These are phyloP conservation scores for Holtermannia corniformis DNA, from an alignment of 768 basidiomycete species.

Conservation along the genomic window DNA sequence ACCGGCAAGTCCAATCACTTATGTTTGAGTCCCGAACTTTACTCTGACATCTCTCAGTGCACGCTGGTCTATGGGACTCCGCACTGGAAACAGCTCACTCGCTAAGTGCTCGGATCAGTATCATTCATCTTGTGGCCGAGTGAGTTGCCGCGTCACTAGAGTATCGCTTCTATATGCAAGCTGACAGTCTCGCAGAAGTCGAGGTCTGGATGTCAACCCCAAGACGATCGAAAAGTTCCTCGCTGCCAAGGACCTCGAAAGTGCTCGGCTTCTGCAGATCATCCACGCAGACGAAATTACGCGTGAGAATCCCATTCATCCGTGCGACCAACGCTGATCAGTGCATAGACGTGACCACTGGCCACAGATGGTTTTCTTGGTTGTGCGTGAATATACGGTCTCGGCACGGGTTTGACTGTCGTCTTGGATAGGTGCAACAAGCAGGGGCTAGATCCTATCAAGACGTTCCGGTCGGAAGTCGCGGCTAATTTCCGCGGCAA, in stretches of 20 bases:
- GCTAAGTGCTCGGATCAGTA: constrained; percentile 62
- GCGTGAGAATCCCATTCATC: constrained; percentile 11
- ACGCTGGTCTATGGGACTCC: constrained; percentile 71
- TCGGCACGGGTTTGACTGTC: constrained; percentile 37
- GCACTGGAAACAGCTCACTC: constrained; percentile 59
- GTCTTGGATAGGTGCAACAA: constrained; percentile 11
- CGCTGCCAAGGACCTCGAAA: constrained; percentile 56
- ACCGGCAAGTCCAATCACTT: constrained; percentile 7
- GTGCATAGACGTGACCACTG: constrained; percentile 60
- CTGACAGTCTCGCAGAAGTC: too few relatives aligned
- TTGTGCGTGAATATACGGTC: constrained; percentile 47
- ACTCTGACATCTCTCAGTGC: constrained; percentile 48
- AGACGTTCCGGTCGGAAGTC: constrained; percentile 63
- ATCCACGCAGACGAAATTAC: constrained; percentile 70
- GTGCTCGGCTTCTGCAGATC: constrained; percentile 58
- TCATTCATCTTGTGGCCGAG: constrained; percentile 81
- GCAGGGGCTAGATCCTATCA: constrained; percentile 49
- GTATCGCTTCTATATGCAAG: too few relatives aligned
- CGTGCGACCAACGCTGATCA: too few relatives aligned
- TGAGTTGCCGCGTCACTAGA: too few relatives aligned
- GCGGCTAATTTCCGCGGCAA: constrained; percentile 60
- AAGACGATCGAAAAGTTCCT: constrained; percentile 64
- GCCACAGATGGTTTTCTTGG: constrained; percentile 78
- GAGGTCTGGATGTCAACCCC: constrained; percentile 76
- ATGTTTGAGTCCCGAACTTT: not conserved